Evolutionary conservation across 1,139 yeast genomes (phyloP), one percentile per base, ranked within the genome.

Genomic region (Suhomyces wounanorum): DNA sequence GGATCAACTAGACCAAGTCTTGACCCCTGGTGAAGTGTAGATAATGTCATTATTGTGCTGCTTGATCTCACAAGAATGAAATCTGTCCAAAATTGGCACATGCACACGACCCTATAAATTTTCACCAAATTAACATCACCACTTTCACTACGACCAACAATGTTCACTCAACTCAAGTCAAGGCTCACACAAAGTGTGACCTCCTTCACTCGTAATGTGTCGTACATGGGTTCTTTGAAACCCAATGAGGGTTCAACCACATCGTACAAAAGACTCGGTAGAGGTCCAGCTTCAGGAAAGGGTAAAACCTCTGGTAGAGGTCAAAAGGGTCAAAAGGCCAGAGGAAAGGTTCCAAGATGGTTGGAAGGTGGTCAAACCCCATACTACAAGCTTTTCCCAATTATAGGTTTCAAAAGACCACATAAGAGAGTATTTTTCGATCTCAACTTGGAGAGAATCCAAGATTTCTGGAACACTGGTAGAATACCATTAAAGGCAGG

Each of bases 301-400:
- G 96, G 99, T 74, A 91, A 92, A 70, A 94, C 98, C 1, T 84
- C 98, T 3, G 96, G 97, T 46, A 82, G 99, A 68, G 99, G 99
- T 77, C 97, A 90, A 66, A 95, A 92, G 73, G 99, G 99, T 83
- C 99, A 94, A 69, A 92, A 92, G 73, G 97, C 98, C 13, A 83
- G 98, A 72, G 89, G 94, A 36, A 83, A 85, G 48, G 95, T 92
- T 21, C 94, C 92, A 52, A 83, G 87, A 55, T 90, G 96, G 94
- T 89, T 92, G 67, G 99, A 94, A 76, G 99, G 99, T 82, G 99
- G 99, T 65, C 99, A 94, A 68, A 94, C 99, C 1, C 98, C 98
- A 23, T 86, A 86, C 61, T 88, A 84, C 65, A 88, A 88, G 68
- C 74, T 91, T 54, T 90, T 91, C 69, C 98, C 98, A 48, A 92